Evolutionary conservation across 306 rosid species (phyloP), one percentile per base, ranked within the genome.

Genomic region (Abrus precatorius): DNA sequence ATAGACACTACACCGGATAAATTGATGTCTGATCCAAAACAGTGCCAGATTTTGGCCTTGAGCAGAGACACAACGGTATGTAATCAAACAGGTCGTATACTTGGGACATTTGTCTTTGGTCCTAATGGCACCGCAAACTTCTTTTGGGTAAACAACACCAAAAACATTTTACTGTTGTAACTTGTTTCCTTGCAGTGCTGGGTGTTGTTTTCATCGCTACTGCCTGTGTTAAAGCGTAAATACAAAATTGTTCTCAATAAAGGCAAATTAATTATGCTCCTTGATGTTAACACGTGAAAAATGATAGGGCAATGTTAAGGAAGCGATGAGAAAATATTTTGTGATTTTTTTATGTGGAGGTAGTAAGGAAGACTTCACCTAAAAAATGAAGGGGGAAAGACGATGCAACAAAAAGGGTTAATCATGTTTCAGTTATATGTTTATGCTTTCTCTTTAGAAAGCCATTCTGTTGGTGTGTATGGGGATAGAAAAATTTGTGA

Each of bases 191-290:
- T 11, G 41, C 47, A 49, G 82, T 77, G n/a, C 77, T 82, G 2
- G 78, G 80, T 75, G 82, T 74, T 43, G 20, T 20, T 55, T 66
- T 0, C 85, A 76, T 72, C 72, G 76, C 40, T 76, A 75, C 44
- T 36, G 64, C 52, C 40, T 34, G 44, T 10, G 28, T 77, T 82
- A 2, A 66, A 49, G 47, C 66, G 85, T 28, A 87, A 76, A 59
- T n/a, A 7, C 83, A 88, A 38, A 77, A 75, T 45, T 55, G 82
- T 55, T 49, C 76, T n/a, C 88, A 84, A 78, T 72, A 27, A 66
- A 56, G 6, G 75, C 32, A 45, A 70, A 28, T 1, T 61, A 20
- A 49, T 78, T 82, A 59, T 68, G 76, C 54, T 73, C 85, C 38
- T 33, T 43, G 68, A 38, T 82, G 63, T 77, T 79, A 32, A 76